phyloP scores from a whole-genome alignment of 106 monocot genomes.

The Dendrobium catenatum region DNA sequence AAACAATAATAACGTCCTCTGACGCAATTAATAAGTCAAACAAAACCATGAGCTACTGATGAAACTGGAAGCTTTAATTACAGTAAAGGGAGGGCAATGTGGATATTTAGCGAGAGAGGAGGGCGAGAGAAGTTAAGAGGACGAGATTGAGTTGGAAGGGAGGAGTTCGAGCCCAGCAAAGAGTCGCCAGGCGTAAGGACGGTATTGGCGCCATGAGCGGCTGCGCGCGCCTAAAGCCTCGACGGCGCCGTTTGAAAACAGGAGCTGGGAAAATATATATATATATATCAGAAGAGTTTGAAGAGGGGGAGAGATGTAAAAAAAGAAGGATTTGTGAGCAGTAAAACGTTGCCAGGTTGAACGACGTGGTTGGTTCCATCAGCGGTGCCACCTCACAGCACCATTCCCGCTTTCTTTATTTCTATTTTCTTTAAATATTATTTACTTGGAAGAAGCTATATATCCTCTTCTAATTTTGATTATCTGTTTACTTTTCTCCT shows the following conservation, averaged over 20 bases:
- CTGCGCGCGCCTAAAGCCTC: background rate
- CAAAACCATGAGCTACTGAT: background rate
- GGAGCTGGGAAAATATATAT: too few species aligned
- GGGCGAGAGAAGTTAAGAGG: background rate
- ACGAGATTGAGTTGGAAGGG: background rate
- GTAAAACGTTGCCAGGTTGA: background rate
- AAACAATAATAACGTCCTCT: too few species aligned
- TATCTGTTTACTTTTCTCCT: too few species aligned
- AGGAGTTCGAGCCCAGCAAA: background rate
- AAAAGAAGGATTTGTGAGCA: background rate
- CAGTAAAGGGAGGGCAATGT: background rate
- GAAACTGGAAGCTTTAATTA: background rate
- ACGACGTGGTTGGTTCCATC: background rate
- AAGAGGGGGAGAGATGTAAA: background rate
- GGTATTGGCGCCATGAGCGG: constrained; percentile 1
- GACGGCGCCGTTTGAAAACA: too few species aligned
- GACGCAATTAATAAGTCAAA: background rate
- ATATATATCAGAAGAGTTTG: too few species aligned
- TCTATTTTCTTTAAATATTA: too few species aligned
- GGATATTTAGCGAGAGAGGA: background rate
- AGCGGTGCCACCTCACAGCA: background rate
- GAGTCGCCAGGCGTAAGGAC: background rate
- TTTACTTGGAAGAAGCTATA: too few species aligned
- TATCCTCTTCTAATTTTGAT: too few species aligned
- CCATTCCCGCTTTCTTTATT: too few species aligned